These are phyloP conservation scores for Exophiala bonariae DNA, from an alignment of 2,329 filamentous ascomycete genomes.

Conservation along the genomic window DNA sequence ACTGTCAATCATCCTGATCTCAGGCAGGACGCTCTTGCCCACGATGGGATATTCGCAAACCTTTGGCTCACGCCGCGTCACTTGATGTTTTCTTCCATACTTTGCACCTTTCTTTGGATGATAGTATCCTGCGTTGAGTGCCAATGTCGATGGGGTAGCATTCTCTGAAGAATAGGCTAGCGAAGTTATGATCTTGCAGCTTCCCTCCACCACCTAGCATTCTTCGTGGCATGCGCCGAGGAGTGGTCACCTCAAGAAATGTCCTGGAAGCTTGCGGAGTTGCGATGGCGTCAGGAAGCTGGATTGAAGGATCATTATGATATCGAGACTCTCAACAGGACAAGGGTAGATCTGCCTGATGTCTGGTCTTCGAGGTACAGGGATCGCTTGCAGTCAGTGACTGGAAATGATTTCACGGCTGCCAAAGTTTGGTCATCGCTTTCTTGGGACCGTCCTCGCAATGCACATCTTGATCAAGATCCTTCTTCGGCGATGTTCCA, in stretches of 20 bases:
- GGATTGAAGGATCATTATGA: conserved; percentile 19
- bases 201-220: too few relatives aligned
- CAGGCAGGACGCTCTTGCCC: too few relatives aligned
- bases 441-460: neutral
- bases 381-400: neutral
- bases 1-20: too few relatives aligned
- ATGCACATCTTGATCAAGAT: neutral
- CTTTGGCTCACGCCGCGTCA: too few relatives aligned
- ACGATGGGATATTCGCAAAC: too few relatives aligned
- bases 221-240: too few relatives aligned
- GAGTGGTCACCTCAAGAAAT: conserved; percentile 1
- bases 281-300: conserved; percentile 23
- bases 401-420: conserved; percentile 4
- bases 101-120: too few relatives aligned
- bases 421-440: conserved; percentile 5
- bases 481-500: neutral
- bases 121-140: too few relatives aligned
- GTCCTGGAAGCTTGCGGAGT: conserved; percentile 24
- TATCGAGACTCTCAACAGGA: neutral
- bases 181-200: too few relatives aligned
- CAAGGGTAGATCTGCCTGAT: neutral
- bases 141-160: too few relatives aligned
- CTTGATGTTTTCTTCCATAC: too few relatives aligned
- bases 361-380: neutral
- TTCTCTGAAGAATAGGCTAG: too few relatives aligned